phyloP scores from a whole-genome alignment of 345 rosid genomes.

The Clausena lansium region DNA sequence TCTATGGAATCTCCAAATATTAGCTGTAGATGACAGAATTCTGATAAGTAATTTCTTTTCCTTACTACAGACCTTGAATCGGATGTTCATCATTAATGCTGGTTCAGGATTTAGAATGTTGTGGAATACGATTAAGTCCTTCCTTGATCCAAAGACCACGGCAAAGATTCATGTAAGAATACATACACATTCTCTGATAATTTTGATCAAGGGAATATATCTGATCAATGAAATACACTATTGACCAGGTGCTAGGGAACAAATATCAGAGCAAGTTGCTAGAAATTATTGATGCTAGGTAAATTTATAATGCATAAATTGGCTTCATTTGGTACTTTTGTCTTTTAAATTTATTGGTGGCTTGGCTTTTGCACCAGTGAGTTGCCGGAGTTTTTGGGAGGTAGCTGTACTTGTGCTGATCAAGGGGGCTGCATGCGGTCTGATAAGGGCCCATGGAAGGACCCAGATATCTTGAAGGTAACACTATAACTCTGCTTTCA shows the following conservation, averaged over 20 bases:
- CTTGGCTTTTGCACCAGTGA: constrained; percentile 46
- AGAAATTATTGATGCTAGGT: constrained; percentile 87
- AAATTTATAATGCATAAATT: neutral
- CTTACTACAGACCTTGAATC: constrained; percentile 70
- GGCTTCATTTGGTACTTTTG: neutral
- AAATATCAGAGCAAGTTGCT: constrained; percentile 95
- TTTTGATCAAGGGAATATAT: constrained; percentile 9
- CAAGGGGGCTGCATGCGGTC: constrained; percentile 88
- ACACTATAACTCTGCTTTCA: neutral
- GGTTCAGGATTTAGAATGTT: constrained; percentile 98
- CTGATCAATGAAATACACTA: constrained; percentile 1
- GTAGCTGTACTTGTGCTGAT: constrained; percentile 83
- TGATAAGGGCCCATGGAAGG: constrained; percentile 96
- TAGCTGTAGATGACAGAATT: neutral
- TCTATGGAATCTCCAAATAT: neutral
- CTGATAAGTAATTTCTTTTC: neutral
- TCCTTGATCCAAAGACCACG: constrained; percentile 96
- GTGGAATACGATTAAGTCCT: constrained; percentile 93
- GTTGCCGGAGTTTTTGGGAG: constrained; percentile 89
- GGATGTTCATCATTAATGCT: constrained; percentile 98
- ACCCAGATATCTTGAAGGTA: constrained; percentile 74
- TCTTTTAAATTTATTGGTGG: neutral
- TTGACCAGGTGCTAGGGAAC: constrained; percentile 85
- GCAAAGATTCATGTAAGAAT: constrained; percentile 85
- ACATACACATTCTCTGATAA: neutral